Percentiles rank a stretch among this genome's conserved stretches.
Conservation (phyloP, 129 eudicot species). For the Mikania micrantha region DNA sequence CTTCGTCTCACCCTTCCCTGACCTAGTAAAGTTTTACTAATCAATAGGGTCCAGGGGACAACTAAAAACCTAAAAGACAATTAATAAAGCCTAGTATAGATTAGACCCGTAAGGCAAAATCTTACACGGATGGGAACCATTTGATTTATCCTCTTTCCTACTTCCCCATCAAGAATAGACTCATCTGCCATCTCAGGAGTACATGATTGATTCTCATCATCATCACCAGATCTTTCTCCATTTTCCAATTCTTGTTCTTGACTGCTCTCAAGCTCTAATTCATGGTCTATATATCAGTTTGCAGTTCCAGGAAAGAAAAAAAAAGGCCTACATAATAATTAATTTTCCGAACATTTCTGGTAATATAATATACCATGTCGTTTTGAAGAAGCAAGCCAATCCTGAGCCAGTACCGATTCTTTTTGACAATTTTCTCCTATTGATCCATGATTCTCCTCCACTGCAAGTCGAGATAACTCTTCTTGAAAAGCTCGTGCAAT, state of each 20-base stretch:
- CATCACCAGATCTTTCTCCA: too few relatives aligned
- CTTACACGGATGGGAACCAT: constrained; percentile 72
- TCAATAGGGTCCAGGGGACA: too few relatives aligned
- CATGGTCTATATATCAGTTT: not conserved
- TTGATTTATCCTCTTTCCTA: constrained; percentile 70
- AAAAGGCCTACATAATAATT: not conserved
- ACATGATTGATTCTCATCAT: too few relatives aligned
- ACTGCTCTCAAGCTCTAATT: constrained; percentile 17
- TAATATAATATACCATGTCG: constrained; percentile 28
- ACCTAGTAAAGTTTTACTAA: too few relatives aligned
- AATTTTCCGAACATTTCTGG: not conserved
- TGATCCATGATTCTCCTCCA: constrained; percentile 30
- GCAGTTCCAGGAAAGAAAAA: not conserved
- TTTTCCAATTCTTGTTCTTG: constrained; percentile 20
- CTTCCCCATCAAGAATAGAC: constrained; percentile 62
- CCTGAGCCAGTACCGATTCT: constrained; percentile 40
- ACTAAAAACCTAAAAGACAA: not conserved
- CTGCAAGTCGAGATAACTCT: constrained; percentile 43
- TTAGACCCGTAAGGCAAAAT: not conserved
- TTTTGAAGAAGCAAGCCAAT: constrained; percentile 40
- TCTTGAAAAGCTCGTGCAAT: constrained; percentile 65
- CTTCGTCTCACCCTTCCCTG: too few relatives aligned
- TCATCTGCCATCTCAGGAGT: constrained; percentile 68
- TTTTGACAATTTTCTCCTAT: constrained; percentile 20
- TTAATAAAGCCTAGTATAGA: not conserved